Conservation (phyloP, 1,284 basidiomycete species). For the Puccinia triticina region DNA sequence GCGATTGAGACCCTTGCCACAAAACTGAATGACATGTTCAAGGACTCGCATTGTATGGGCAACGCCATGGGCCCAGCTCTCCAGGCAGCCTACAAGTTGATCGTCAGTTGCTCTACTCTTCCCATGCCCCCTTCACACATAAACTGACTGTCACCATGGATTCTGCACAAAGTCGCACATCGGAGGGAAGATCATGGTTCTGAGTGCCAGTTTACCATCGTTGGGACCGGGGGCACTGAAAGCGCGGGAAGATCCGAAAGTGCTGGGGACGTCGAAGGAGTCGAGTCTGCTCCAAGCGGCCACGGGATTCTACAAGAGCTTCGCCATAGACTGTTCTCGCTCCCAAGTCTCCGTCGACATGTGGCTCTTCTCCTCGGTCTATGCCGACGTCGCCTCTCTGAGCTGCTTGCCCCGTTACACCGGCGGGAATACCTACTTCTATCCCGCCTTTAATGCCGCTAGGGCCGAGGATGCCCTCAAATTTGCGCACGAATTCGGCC, state of each 20-base stretch:
- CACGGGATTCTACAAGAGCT: slow-evolving; percentile 96
- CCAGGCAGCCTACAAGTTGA: slow-evolving; percentile 93
- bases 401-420: slow-evolving; percentile 96
- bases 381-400: slow-evolving; percentile 93
- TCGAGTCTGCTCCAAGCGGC: slow-evolving; percentile 83
- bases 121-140: background rate
- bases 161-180: slow-evolving; percentile 70
- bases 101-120: slow-evolving; percentile 65
- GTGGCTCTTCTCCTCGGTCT: slow-evolving; percentile 92
- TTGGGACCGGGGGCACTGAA: slow-evolving; percentile 89
- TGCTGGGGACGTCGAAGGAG: slow-evolving; percentile 93
- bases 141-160: slow-evolving; percentile 9
- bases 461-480: slow-evolving; percentile 94
- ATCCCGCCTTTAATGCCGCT: slow-evolving; percentile 94
- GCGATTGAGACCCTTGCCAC: slow-evolving; percentile 81
- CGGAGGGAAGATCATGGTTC: slow-evolving; percentile 92
- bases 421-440: slow-evolving; percentile 96
- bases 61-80: slow-evolving; percentile 94
- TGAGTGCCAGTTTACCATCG: slow-evolving; percentile 83
- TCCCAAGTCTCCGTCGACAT: slow-evolving; percentile 98
- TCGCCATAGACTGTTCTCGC: slow-evolving; percentile 97
- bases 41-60: slow-evolving; percentile 84
- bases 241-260: slow-evolving; percentile 92
- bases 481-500: slow-evolving; percentile 95
- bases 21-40: slow-evolving; percentile 92